Conservation (phyloP, 2,329 filamentous ascomycete genomes). For the Colletotrichum liaoningense region DNA sequence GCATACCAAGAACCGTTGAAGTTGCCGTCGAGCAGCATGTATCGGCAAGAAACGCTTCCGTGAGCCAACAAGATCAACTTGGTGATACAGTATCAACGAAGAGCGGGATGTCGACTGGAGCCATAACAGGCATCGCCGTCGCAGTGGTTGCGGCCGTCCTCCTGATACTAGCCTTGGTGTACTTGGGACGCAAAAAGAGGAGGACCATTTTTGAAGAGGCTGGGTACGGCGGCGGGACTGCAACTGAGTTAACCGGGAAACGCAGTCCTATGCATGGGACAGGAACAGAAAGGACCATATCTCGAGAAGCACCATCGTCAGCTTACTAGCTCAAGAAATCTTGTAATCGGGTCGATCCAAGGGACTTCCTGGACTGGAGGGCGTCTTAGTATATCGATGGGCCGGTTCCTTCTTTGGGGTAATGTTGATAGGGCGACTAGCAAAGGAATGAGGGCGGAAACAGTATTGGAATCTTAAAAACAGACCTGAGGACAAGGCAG, state of each 20-base stretch:
- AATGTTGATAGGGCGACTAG: too few species aligned
- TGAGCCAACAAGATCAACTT: neutral
- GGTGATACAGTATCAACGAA: neutral
- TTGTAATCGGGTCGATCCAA: neutral
- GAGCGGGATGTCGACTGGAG: neutral
- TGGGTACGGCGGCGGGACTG: neutral
- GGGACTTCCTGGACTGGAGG: too few species aligned
- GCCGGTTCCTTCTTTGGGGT: too few species aligned
- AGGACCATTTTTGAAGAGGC: neutral
- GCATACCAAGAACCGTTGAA: neutral
- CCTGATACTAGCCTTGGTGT: neutral
- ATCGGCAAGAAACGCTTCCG: neutral
- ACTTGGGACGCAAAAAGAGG: neutral
- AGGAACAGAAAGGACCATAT: neutral
- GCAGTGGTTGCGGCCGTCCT: neutral
- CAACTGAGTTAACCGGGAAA: neutral
- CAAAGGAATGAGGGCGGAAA: too few species aligned
- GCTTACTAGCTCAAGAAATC: neutral
- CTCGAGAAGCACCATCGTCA: neutral
- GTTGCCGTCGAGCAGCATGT: neutral
- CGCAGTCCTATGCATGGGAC: neutral
- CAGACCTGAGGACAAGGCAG: too few species aligned
- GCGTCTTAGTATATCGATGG: too few species aligned
- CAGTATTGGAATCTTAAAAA: too few species aligned
- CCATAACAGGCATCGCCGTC: neutral